Evolutionary conservation across 352 stramenopile genomes (phyloP).

Genomic region (Phytophthora podocarpi): DNA sequence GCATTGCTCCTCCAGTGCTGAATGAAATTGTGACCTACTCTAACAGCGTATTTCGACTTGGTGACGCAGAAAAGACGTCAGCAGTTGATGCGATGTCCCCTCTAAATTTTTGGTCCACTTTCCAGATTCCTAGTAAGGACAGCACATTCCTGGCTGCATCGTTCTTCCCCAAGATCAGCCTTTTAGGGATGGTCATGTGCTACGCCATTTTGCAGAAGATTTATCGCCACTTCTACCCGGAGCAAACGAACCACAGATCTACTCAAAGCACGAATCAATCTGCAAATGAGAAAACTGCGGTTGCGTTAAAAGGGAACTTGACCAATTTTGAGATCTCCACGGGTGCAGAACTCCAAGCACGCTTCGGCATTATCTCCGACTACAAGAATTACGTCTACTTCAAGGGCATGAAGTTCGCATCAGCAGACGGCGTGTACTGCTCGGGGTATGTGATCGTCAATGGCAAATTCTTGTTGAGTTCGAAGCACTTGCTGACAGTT

Average conservation of each 20-base stretch:
- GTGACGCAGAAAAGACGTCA: not conserved
- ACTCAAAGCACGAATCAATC: conserved; percentile 8
- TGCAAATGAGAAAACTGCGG: conserved; percentile 6
- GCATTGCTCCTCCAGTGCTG: not conserved
- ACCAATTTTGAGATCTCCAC: conserved; percentile 43
- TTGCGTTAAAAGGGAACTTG: conserved; percentile 14
- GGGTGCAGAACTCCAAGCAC: conserved; percentile 30
- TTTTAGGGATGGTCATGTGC: conserved; percentile 11
- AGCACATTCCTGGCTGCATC: conserved; percentile 19
- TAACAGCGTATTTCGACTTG: conserved; percentile 10
- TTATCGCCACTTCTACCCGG: conserved; percentile 13
- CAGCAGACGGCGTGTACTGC: conserved; percentile 34
- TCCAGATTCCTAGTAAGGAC: conserved; percentile 22
- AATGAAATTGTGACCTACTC: conserved; percentile 15
- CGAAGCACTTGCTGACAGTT: conserved; percentile 26
- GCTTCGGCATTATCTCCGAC: conserved; percentile 41
- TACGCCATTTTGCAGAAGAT: conserved; percentile 24
- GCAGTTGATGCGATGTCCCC: conserved; percentile 20
- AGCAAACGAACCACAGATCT: conserved; percentile 3
- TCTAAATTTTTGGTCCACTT: conserved; percentile 21
- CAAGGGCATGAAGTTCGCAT: conserved; percentile 40
- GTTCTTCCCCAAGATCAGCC: conserved; percentile 25
- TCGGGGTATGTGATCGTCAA: conserved; percentile 38
- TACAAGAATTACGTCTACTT: no score
- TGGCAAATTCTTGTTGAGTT: conserved; percentile 31